Evolutionary conservation across 1,284 basidiomycete genomes (phyloP).

Genomic region (Malassezia vespertilionis): DNA sequence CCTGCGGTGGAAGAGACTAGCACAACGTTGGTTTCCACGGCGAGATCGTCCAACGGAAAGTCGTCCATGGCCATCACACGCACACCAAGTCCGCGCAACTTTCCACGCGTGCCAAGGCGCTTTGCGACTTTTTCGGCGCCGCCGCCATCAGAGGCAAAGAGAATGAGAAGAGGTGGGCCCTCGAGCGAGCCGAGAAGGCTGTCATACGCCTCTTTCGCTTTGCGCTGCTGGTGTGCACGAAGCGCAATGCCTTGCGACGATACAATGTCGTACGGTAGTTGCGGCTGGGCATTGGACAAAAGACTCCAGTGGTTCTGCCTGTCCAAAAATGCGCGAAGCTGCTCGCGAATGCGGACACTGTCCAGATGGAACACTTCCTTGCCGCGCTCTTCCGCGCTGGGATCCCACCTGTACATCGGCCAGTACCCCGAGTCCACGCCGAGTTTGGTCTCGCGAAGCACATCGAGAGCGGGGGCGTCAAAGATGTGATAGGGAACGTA

Average conservation of each 20-base stretch:
- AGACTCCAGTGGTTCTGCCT: conserved; percentile 91
- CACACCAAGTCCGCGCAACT: conserved; percentile 70
- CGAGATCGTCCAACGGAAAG: conserved; percentile 58
- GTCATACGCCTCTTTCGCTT: conserved; percentile 75
- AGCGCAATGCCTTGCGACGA: conserved; percentile 72
- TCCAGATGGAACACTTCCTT: conserved; percentile 80
- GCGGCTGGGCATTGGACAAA: conserved; percentile 64
- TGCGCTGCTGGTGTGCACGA: conserved; percentile 68
- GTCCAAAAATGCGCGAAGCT: conserved; percentile 88
- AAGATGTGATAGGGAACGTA: conserved; percentile 77
- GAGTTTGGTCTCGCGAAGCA: conserved; percentile 91
- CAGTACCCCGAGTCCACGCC: conserved; percentile 94
- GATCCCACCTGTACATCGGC: conserved; percentile 98
- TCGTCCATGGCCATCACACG: conserved; percentile 57
- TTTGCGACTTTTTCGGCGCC: conserved; percentile 91
- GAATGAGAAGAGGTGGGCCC: conserved; percentile 73
- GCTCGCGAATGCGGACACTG: conserved; percentile 84
- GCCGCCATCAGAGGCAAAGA: conserved; percentile 90
- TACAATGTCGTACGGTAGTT: conserved; percentile 72
- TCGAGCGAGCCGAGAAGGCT: conserved; percentile 74
- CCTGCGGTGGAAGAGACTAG: conserved; percentile 95
- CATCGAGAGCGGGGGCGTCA: conserved; percentile 64
- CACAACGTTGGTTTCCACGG: conserved; percentile 59
- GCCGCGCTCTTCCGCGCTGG: conserved; percentile 60
- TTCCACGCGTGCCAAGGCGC: conserved; percentile 69